Conservation (phyloP, 1,284 basidiomycete genomes). For the Tilletia indica region DNA sequence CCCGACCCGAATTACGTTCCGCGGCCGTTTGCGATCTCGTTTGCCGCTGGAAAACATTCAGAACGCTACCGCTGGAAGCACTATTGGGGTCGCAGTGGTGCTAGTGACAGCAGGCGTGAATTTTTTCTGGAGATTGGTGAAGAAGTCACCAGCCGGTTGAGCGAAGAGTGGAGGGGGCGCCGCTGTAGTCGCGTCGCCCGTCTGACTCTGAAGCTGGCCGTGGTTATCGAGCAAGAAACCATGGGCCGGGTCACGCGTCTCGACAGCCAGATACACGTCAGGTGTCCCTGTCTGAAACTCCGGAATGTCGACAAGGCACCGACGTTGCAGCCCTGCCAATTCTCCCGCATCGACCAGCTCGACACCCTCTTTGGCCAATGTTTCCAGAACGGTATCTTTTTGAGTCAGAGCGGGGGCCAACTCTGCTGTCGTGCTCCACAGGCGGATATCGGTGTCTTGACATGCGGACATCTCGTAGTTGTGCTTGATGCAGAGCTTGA, state of each 20-base stretch:
- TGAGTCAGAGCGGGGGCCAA: constrained; percentile 26
- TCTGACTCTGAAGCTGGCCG: constrained; percentile 18
- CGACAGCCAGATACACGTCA: constrained; percentile 49
- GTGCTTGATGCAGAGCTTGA: constrained; percentile 39
- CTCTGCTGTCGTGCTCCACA: constrained; percentile 34
- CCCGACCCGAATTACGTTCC: constrained; percentile 39
- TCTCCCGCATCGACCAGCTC: constrained; percentile 41
- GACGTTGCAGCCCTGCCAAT: constrained; percentile 38
- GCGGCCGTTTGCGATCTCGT: constrained; percentile 37
- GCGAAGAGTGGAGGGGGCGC: constrained; percentile 31
- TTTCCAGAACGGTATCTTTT: constrained; percentile 18
- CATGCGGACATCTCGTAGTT: constrained; percentile 28
- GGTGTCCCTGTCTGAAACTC: constrained; percentile 48
- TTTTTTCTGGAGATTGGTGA: constrained; percentile 33
- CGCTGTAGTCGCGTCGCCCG: not conserved
- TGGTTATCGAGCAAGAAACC: constrained; percentile 44
- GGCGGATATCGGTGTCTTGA: constrained; percentile 33
- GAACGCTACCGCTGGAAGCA: constrained; percentile 13
- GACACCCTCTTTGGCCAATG: constrained; percentile 28
- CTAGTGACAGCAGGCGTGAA: not conserved
- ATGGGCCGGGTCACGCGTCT: constrained; percentile 37
- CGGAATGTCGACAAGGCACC: constrained; percentile 27
- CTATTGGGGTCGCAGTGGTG: not conserved
- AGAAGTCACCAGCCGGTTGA: constrained; percentile 36
- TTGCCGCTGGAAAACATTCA: constrained; percentile 33